Conservation (phyloP, 345 rosid species). For the Carallia brachiata region DNA sequence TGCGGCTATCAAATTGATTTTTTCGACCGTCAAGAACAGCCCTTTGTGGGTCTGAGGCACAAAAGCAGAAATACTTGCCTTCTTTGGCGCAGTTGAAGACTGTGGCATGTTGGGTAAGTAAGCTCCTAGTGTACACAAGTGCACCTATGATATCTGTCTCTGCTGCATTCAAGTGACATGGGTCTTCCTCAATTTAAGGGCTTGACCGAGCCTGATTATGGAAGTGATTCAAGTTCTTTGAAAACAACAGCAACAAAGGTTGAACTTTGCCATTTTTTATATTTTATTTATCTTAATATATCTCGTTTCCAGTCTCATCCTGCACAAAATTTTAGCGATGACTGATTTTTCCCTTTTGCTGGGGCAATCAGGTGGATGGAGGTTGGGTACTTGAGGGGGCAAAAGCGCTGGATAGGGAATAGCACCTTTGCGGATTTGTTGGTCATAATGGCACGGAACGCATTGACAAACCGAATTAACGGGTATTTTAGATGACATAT, state of each 20-base stretch:
- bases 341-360: background rate
- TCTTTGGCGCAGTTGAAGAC: constrained; percentile 75
- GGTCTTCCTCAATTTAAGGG: constrained; percentile 44
- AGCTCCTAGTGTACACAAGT: constrained; percentile 5
- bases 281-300: background rate
- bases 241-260: constrained; percentile 83
- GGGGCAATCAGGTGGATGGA: constrained; percentile 55
- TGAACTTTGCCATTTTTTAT: constrained; percentile 2
- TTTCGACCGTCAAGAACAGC: constrained; percentile 53
- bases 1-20: constrained; percentile 8
- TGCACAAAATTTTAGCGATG: background rate
- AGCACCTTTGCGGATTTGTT: constrained; percentile 93
- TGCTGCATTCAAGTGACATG: constrained; percentile 19
- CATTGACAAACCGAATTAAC: constrained; percentile 74
- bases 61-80: constrained; percentile 78
- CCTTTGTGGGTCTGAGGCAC: constrained; percentile 89
- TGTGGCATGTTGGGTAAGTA: constrained; percentile 87
- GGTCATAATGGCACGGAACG: constrained; percentile 77
- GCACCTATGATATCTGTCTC: background rate
- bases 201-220: constrained; percentile 93
- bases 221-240: constrained; percentile 91
- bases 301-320: background rate
- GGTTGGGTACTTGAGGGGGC: constrained; percentile 90
- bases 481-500: constrained; percentile 46
- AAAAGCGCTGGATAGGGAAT: constrained; percentile 99